Base-by-base conservation (phyloP, 371 early-diverging fungal species). In the Vairimorpha necatrix region DNA sequence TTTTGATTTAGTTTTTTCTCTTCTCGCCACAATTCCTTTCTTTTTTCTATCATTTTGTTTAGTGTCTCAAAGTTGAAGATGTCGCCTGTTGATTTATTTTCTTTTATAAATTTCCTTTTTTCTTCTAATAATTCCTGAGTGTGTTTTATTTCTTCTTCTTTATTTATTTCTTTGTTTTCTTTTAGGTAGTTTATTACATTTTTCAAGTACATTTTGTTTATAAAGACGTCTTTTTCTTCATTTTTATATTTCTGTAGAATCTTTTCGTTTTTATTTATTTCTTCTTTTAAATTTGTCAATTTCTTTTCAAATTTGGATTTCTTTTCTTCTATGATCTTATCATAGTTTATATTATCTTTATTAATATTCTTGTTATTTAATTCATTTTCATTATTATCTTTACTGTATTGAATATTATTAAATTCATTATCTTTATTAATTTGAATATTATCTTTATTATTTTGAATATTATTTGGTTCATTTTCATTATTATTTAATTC, bases 1-100 rank as follows among this genome's bases (percentile, higher is more conserved):
- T 62, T 65, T n/a, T 74, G 58, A 30, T 63, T 71, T 2, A 78
- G 6, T 46, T 32, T 50, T 67, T 78, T 63, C 46, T 72, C 63
- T 22, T 87, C 73, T 70, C 76, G 36, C 69, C 73, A 48, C 36
- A 71, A 46, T 78, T 80, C 67, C 62, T 77, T 36, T 72, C 62
- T 42, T 28, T 58, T 73, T 63, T 75, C 47, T 42, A 62, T 47
- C 18, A 56, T 18, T 32, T 66, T 54, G 26, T 72, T 69, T 34
- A 76, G 28, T 33, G 18, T 38, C 24, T 20, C 28, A 32, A 30
- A 33, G 13, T 77, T 38, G 42, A 54, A 66, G 50, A 32, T 11
- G 58, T 69, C 18, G 22, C 68, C 20, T 38, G 54, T 20, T 60
- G 26, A 42, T 65, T 32, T 28, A 47, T 22, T 68, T 42, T 46